Percentiles rank a stretch among this genome's conserved stretches.
Evolutionary conservation across 2,329 filamentous ascomycete species (phyloP).

Genomic region (Fusarium sp.): DNA sequence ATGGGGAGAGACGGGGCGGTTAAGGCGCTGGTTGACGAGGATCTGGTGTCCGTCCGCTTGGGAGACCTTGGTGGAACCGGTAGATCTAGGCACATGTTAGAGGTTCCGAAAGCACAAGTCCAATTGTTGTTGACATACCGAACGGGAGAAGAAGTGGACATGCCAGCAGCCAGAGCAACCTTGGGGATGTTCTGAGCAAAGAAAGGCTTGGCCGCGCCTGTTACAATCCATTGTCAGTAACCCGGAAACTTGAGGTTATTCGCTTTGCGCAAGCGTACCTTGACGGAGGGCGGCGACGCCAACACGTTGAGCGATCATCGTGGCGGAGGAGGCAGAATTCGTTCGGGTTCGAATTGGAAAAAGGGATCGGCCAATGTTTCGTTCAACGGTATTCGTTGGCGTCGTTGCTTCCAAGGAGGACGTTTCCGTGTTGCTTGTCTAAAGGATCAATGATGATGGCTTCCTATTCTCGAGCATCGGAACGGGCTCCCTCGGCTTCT

Average conservation of each 20-base stretch:
- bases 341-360: conserved; percentile 14
- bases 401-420: conserved; percentile 38
- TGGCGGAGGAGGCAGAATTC: conserved; percentile 39
- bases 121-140: conserved; percentile 58
- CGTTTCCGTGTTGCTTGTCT: conserved; percentile 6
- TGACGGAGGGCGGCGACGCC: conserved; percentile 72
- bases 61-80: conserved; percentile 70
- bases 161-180: conserved; percentile 59
- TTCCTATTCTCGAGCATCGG: conserved; percentile 41
- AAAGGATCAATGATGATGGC: conserved; percentile 44
- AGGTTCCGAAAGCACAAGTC: background rate
- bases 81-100: conserved; percentile 31
- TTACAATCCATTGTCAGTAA: conserved; percentile 17
- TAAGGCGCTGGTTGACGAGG: conserved; percentile 84
- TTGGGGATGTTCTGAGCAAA: conserved; percentile 64
- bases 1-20: conserved; percentile 88
- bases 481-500: conserved; percentile 59
- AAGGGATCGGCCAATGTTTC: conserved; percentile 33
- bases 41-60: conserved; percentile 70
- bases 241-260: conserved; percentile 36
- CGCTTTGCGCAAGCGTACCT: conserved; percentile 58
- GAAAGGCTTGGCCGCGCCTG: conserved; percentile 62
- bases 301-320: conserved; percentile 71
- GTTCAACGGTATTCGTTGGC: conserved; percentile 42
- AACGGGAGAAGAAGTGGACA: conserved; percentile 59